Evolutionary conservation across 192 early-diverging fungal species (phyloP), one percentile per base, ranked within the genome.

Genomic region (Podila minutissima): DNA sequence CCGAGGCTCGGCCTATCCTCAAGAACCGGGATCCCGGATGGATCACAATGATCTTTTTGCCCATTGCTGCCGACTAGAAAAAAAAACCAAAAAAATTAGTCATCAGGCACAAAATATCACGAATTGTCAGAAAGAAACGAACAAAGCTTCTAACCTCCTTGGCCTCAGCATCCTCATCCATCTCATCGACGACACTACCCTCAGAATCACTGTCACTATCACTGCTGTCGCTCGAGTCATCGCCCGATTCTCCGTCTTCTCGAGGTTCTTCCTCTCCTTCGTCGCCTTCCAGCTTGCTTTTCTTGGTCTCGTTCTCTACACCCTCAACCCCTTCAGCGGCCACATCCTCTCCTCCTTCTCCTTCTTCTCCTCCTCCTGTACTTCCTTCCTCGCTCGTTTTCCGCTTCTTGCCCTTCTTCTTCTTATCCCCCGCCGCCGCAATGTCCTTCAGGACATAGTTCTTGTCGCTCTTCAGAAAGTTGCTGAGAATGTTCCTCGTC

Each of bases 11-110:
- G 31, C 95, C 95, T n/a, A 97, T 90, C 48, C 94, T 86, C 57
- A 97, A 83, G 77, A 90, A 89, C 59, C 91, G 84, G 60, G 96
- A 97, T 50, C 96, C 96, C 4, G 96, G 91, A 51, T 97, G 94
- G 64, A 97, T 94, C 19, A 97, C 91, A 66, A 97, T 88, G 20
- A 93, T 89, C 72, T 95, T 92, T 13, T 81, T 81, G 46, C 77
- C 77, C 24, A 55, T 62, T 5, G 69, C 67, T 4, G 66, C 61
- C 7, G 70, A 73, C 71, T 86, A 79, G 66, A 24, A 70, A 17
- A 62, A 33, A 13, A 20, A 62, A 3, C 59, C 20, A 20, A 22
- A 15, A 32, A 20, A 53, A 22, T 24, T 19, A 26, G 22, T 32
- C 17, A 28, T 32, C 17, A 61, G 24, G 9, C 26, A 61, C 4